Evolutionary conservation across 441 rosid genomes (phyloP).

Genomic region (Arabidopsis lyrata): DNA sequence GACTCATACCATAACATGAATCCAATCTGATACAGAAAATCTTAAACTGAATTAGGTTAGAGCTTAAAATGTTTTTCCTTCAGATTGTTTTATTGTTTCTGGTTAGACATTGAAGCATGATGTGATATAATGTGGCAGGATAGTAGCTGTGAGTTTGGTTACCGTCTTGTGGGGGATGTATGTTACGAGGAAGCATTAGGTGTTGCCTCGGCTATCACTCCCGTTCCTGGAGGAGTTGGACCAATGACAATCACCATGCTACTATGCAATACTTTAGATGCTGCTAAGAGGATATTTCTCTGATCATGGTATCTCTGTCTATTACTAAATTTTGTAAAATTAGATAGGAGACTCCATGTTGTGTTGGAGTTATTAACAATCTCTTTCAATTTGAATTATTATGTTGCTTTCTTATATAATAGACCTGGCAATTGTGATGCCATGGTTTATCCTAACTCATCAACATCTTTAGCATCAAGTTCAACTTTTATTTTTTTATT

Average conservation of each 20-base stretch:
- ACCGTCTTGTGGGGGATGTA: constrained; percentile 88
- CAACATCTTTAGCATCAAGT: background rate
- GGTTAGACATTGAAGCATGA: constrained; percentile 34
- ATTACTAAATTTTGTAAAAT: background rate
- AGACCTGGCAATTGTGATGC: background rate
- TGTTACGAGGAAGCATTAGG: constrained; percentile 77
- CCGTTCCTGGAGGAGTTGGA: constrained; percentile 96
- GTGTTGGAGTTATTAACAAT: background rate
- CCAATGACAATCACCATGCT: constrained; percentile 95
- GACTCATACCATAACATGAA: background rate
- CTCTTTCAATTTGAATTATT: background rate
- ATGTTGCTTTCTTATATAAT: constrained; percentile 1
- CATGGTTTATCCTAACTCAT: background rate
- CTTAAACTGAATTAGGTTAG: background rate
- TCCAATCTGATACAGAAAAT: background rate
- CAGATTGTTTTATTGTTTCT: constrained; percentile 7
- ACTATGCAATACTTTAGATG: constrained; percentile 76
- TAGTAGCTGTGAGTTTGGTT: constrained; percentile 67
- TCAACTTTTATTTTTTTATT: too few species aligned
- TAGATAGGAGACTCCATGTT: background rate
- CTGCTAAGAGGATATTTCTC: constrained; percentile 63
- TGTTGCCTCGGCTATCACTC: constrained; percentile 82
- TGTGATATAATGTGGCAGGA: constrained; percentile 56
- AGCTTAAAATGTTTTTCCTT: constrained; percentile 9
- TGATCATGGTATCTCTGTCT: constrained; percentile 33